Evolutionary conservation across 345 rosid species (phyloP).

Genomic region (Capsella bursapastoris): DNA sequence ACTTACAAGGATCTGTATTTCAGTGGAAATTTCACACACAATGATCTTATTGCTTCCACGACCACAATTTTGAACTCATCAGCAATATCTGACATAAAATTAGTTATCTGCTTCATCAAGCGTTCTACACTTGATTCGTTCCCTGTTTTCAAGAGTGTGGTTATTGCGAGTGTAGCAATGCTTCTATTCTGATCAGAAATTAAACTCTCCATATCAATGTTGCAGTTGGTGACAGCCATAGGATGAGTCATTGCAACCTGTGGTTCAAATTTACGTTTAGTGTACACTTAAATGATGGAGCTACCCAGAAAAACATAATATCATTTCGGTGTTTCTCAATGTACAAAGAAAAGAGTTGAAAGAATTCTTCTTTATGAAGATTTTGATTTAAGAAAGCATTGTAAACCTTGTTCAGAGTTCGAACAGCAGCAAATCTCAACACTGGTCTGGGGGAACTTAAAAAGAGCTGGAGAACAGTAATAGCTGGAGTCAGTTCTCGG

Average conservation of each 20-base stretch:
- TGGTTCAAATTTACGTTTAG: constrained; percentile 26
- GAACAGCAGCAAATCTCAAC: constrained; percentile 96
- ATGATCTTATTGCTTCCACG: constrained; percentile 96
- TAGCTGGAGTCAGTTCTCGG: constrained; percentile 96
- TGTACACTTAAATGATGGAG: constrained; percentile 23
- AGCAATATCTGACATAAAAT: constrained; percentile 98
- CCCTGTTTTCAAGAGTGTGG: constrained; percentile 97
- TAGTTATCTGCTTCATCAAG: constrained; percentile 97
- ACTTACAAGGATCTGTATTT: constrained; percentile 96
- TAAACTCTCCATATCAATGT: constrained; percentile 98
- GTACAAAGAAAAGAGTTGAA: neutral
- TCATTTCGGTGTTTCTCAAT: neutral
- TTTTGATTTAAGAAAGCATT: constrained; percentile 14
- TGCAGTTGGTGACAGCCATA: constrained; percentile 98
- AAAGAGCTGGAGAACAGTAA: constrained; percentile 96
- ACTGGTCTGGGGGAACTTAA: constrained; percentile 98
- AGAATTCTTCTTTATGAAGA: neutral
- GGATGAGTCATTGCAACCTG: constrained; percentile 99
- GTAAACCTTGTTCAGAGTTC: constrained; percentile 89
- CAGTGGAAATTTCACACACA: constrained; percentile 95
- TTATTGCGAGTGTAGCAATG: constrained; percentile 98
- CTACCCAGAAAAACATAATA: neutral
- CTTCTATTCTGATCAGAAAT: constrained; percentile 98
- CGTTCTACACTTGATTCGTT: constrained; percentile 99
- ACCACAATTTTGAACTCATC: constrained; percentile 99